Conservation (phyloP, 805 yeast species). For the Yarrowia alimentaria region DNA sequence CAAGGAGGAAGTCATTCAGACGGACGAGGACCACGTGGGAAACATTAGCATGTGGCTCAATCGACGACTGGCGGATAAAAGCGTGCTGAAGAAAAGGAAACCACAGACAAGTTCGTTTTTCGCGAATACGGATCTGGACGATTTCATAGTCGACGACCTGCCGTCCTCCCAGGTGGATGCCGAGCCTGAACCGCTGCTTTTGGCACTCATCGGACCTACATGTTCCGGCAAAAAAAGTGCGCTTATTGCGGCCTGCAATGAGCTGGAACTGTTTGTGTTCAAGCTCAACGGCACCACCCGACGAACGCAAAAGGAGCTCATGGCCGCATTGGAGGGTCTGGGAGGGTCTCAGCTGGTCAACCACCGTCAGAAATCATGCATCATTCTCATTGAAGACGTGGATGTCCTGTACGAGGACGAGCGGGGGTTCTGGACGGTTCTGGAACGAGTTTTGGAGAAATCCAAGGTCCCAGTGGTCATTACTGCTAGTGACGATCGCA, state of each 20-base stretch:
- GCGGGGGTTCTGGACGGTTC: constrained; percentile 73
- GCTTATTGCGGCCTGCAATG: constrained; percentile 63
- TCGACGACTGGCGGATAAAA: not conserved
- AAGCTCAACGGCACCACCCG: constrained; percentile 76
- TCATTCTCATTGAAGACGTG: constrained; percentile 81
- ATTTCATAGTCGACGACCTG: too few relatives aligned
- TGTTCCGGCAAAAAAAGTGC: constrained; percentile 81
- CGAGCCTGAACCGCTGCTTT: constrained; percentile 29
- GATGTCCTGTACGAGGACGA: constrained; percentile 78
- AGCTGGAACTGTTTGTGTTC: constrained; percentile 66
- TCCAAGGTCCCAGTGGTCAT: constrained; percentile 69
- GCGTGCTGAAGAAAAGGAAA: not conserved
- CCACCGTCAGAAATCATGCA: constrained; percentile 32
- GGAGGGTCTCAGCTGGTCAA: constrained; percentile 82
- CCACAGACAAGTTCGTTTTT: not conserved
- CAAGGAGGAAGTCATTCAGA: not conserved
- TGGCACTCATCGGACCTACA: constrained; percentile 56
- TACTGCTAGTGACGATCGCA: constrained; percentile 47
- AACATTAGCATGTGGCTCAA: constrained; percentile 5
- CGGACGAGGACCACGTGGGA: not conserved
- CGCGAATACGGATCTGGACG: constrained; percentile 9
- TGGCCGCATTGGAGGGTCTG: constrained; percentile 65
- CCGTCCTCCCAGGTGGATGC: too few relatives aligned
- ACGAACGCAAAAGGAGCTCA: constrained; percentile 69
- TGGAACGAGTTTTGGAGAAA: constrained; percentile 57